phyloP scores from a whole-genome alignment of 352 stramenopile genomes.

The Phytophthora niederhauseri region DNA sequence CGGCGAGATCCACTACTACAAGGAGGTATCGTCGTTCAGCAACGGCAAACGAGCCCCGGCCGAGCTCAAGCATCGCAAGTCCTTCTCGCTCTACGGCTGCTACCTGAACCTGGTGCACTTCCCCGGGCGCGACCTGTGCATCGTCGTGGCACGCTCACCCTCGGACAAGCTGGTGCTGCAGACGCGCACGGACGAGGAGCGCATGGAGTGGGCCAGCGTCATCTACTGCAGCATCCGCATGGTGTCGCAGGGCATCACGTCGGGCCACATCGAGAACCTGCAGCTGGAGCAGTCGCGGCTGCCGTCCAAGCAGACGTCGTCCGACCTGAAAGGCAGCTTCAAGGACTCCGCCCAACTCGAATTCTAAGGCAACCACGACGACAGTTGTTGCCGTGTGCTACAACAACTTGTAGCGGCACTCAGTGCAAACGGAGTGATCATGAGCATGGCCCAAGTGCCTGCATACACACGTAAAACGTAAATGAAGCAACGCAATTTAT shows the following conservation, averaged over 20 bases:
- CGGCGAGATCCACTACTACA: conserved; percentile 86
- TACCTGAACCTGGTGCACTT: conserved; percentile 87
- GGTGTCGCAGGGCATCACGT: conserved; percentile 86
- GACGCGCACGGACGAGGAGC: conserved; percentile 66
- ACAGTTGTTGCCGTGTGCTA: background rate
- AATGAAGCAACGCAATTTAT: conserved; percentile 6
- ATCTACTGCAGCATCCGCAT: conserved; percentile 91
- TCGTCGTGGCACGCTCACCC: conserved; percentile 83
- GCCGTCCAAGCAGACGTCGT: conserved; percentile 19
- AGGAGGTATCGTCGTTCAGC: conserved; percentile 52
- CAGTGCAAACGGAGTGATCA: background rate
- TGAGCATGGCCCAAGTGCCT: background rate
- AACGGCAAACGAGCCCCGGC: conserved; percentile 38
- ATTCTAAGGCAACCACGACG: conserved; percentile 23
- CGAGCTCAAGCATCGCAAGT: conserved; percentile 83
- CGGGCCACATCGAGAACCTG: conserved; percentile 77
- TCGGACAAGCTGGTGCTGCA: conserved; percentile 88
- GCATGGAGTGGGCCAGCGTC: conserved; percentile 87
- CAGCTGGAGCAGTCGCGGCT: conserved; percentile 62
- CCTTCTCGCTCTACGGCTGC: conserved; percentile 84
- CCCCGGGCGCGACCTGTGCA: conserved; percentile 72
- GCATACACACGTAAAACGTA: background rate
- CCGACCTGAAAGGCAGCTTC: conserved; percentile 41
- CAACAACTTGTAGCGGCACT: background rate
- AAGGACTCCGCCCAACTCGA: conserved; percentile 33